phyloP scores from a whole-genome alignment of 2,329 filamentous ascomycete genomes.

The Colletotrichum sublineola region DNA sequence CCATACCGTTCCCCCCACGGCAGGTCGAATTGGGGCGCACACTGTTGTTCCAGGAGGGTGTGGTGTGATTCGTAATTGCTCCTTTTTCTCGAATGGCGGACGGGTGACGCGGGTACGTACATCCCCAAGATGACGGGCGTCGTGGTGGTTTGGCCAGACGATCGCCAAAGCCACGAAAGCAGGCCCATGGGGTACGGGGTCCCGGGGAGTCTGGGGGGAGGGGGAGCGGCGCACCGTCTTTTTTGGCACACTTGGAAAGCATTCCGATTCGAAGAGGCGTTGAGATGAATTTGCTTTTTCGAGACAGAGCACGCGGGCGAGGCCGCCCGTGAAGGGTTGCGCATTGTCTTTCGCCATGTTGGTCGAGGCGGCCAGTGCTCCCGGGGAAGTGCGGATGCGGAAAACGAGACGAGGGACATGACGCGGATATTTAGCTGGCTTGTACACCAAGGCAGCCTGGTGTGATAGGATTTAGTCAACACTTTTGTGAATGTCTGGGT shows the following conservation, averaged over 20 bases:
- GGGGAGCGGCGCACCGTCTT: slow-evolving; percentile 27
- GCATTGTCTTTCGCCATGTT: slow-evolving; percentile 27
- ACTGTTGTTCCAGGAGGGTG: slow-evolving; percentile 27
- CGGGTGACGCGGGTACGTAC: slow-evolving; percentile 30
- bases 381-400: slow-evolving; percentile 39
- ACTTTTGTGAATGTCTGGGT: slow-evolving; percentile 9
- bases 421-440: slow-evolving; percentile 25
- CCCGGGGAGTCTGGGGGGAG: slow-evolving; percentile 22
- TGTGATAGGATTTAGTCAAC: slow-evolving; percentile 22
- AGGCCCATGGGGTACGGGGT: slow-evolving; percentile 13
- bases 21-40: slow-evolving; percentile 19
- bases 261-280: slow-evolving; percentile 39
- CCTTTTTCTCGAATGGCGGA: neutral
- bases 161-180: slow-evolving; percentile 32
- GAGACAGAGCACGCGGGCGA: slow-evolving; percentile 32
- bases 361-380: slow-evolving; percentile 27
- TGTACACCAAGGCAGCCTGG: slow-evolving; percentile 4
- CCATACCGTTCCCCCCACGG: slow-evolving; percentile 18
- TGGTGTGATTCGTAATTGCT: slow-evolving; percentile 27
- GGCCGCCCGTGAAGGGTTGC: slow-evolving; percentile 30
- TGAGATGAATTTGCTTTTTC: slow-evolving; percentile 36
- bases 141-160: slow-evolving; percentile 3
- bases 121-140: neutral
- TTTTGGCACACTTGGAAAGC: slow-evolving; percentile 29
- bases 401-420: slow-evolving; percentile 41